Evolutionary conservation across 2,329 filamentous ascomycete species (phyloP), one percentile per base, ranked within the genome.

Genomic region (Hymenoscyphus fructigenus): DNA sequence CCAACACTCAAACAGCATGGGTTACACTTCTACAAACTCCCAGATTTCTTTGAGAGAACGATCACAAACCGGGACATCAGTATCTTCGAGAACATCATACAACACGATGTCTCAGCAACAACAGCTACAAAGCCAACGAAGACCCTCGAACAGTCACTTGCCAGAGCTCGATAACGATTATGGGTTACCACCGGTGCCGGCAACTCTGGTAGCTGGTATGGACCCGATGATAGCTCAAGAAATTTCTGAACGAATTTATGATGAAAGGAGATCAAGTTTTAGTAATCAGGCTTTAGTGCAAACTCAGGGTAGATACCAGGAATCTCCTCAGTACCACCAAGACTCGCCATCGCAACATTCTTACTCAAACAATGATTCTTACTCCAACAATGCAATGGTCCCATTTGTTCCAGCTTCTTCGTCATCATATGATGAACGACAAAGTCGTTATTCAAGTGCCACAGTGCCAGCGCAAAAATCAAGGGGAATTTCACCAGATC

Each of bases 171-270:
- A 28, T 34, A 67, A 56, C 23, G 61, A 61, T 50, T 83, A 84
- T 71, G 77, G 74, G 3, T 68, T 83, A 23, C 81, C 83, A 1
- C 73, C 79, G 3, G 78, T 88, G 1, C 87, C 87, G 4, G 74
- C 84, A 1, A 85, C 85, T 3, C 77, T 89, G 26, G 82, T 89
- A 7, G 84, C 86, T n/a, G 86, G 86, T 3, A 79, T 87, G 29
- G 86, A 89, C 66, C 84, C 84, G 3, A 75, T 73, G 20, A 76
- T 87, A 41, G 81, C 84, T 0, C 81, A 83, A 62, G 85, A 88
- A 69, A 79, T 87, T n/a, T 78, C 83, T 1, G 83, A 86, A 2
- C 80, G 83, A n/a, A 82, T 85, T 59, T 81, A 85, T 57, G 80
- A 85, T 57, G 85, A 87, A 26, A 81, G 82, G 61, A 81, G 79